Evolutionary conservation across 2,329 filamentous ascomycete genomes (phyloP).

Genomic region (Neopestalotiopsis clavispora): DNA sequence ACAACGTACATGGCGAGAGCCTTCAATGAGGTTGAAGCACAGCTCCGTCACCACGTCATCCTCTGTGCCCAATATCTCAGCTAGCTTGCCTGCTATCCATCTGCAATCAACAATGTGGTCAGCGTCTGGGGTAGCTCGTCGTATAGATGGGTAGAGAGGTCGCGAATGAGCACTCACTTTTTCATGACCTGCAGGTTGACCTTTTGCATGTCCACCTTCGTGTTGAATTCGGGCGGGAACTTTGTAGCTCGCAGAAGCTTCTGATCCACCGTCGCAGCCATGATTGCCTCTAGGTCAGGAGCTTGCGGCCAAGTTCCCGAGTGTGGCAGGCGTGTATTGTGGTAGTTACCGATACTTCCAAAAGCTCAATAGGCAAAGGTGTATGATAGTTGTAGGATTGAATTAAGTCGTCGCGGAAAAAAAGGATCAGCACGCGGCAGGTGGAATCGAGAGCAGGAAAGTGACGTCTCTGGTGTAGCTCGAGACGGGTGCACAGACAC

Average conservation of each 20-base stretch:
- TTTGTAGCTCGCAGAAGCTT: constrained; percentile 91
- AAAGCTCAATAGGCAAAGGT: background rate
- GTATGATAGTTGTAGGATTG: background rate
- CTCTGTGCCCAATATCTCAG: constrained; percentile 86
- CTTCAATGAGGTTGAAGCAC: constrained; percentile 73
- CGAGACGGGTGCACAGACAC: background rate
- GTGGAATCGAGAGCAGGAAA: background rate
- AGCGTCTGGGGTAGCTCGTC: background rate
- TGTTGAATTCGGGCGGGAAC: constrained; percentile 90
- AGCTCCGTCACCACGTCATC: constrained; percentile 96
- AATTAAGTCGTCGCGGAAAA: background rate
- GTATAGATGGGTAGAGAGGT: background rate
- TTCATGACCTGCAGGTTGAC: constrained; percentile 98
- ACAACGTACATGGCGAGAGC: constrained; percentile 71
- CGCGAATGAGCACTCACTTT: constrained; percentile 64
- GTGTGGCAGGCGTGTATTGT: background rate
- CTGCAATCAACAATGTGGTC: constrained; percentile 49
- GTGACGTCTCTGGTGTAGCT: constrained; percentile 9
- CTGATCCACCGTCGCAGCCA: constrained; percentile 85
- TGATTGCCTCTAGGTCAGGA: constrained; percentile 39
- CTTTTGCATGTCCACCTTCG: constrained; percentile 96
- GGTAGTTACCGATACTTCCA: background rate
- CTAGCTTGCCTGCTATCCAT: constrained; percentile 92
- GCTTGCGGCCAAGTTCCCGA: background rate
- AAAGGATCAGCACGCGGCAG: constrained; percentile 1